These are phyloP conservation scores for Sporisorium iseilematis-ciliati DNA, from an alignment of 1,284 basidiomycete species.

Conservation along the genomic window DNA sequence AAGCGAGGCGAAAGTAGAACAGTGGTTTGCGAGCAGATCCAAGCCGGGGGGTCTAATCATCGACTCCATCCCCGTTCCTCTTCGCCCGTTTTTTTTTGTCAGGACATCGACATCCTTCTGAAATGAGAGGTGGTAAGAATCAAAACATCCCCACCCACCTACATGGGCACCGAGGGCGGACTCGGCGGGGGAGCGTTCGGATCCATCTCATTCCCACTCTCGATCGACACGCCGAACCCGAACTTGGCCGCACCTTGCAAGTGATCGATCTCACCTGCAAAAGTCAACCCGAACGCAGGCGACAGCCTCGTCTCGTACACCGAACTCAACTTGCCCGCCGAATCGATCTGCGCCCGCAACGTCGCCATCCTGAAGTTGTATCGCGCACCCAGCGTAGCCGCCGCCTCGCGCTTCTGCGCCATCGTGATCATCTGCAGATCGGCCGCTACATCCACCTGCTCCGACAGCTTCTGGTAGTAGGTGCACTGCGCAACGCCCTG, in stretches of 20 bases:
- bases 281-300: slow-evolving; percentile 92
- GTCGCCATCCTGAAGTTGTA: slow-evolving; percentile 95
- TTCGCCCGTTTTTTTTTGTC: not conserved
- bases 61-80: no score
- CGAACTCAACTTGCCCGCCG: slow-evolving; percentile 83
- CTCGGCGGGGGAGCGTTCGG: slow-evolving; percentile 62
- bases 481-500: slow-evolving; percentile 88
- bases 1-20: no score
- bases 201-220: slow-evolving; percentile 72
- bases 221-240: slow-evolving; percentile 95
- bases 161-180: slow-evolving; percentile 68
- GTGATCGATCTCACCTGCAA: slow-evolving; percentile 98
- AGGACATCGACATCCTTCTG: not conserved
- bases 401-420: slow-evolving; percentile 82
- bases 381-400: slow-evolving; percentile 92
- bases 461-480: slow-evolving; percentile 95
- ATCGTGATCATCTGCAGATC: slow-evolving; percentile 82
- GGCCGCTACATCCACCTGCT: slow-evolving; percentile 98
- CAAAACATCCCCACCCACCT: not conserved
- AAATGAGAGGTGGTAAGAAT: slow-evolving; percentile 23
- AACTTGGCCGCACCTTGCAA: slow-evolving; percentile 91
- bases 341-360: slow-evolving; percentile 64
- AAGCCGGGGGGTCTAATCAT: no score
- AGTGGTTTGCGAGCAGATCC: no score
- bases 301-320: slow-evolving; percentile 95